Percentiles rank a stretch among this genome's conserved stretches.
Evolutionary conservation across 1,284 basidiomycete genomes (phyloP).

Genomic region (Boletus holoroseus): DNA sequence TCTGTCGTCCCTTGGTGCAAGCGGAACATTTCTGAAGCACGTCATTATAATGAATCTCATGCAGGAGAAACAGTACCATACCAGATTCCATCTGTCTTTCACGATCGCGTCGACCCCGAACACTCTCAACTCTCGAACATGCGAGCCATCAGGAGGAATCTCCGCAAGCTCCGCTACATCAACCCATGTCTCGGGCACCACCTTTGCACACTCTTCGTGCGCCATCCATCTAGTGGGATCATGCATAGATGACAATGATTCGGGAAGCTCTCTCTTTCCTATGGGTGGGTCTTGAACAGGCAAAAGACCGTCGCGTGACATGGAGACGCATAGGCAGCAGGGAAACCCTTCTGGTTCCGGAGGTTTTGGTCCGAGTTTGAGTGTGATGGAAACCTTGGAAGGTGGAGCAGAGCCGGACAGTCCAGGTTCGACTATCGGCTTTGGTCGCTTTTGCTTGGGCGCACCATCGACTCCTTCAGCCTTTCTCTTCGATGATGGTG

Average conservation of each 20-base stretch:
- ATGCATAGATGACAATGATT: conserved; percentile 26
- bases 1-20: conserved; percentile 64
- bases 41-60: conserved; percentile 5
- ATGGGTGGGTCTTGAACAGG: conserved; percentile 65
- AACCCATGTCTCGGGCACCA: conserved; percentile 83
- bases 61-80: conserved; percentile 38
- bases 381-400: conserved; percentile 39
- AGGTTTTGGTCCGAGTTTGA: conserved; percentile 60
- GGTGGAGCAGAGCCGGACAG: conserved; percentile 11
- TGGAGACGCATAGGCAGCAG: conserved; percentile 78
- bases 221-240: conserved; percentile 55
- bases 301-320: conserved; percentile 51
- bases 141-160: conserved; percentile 31
- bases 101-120: conserved; percentile 82
- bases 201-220: conserved; percentile 70
- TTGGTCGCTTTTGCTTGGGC: conserved; percentile 36
- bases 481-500: conserved; percentile 38
- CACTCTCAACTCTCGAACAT: conserved; percentile 51
- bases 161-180: conserved; percentile 51
- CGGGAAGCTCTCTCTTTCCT: conserved; percentile 46
- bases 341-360: conserved; percentile 55
- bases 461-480: conserved; percentile 23
- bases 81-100: conserved; percentile 86
- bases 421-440: conserved; percentile 7
- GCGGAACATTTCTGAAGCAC: conserved; percentile 74